Conservation (phyloP, 225 moss, liverwort and hornwort species). For the Ulota crispa region DNA sequence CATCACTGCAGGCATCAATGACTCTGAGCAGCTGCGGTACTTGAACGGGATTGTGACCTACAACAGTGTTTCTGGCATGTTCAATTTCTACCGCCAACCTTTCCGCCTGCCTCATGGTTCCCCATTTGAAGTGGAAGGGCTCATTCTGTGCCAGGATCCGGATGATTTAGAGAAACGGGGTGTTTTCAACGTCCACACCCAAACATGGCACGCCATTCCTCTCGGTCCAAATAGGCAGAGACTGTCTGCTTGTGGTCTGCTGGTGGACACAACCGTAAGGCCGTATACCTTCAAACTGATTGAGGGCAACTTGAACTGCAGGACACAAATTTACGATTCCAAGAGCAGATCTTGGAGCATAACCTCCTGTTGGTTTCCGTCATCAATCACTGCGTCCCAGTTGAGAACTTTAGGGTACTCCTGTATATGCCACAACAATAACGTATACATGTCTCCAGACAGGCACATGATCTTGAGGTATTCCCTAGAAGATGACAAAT, state of each 20-base stretch:
- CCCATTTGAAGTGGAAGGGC: not conserved
- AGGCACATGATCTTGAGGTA: not conserved
- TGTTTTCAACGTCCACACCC: constrained; percentile 20
- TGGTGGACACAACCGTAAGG: constrained; percentile 8
- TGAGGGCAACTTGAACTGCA: not conserved
- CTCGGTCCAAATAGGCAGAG: not conserved
- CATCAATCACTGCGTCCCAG: not conserved
- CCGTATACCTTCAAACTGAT: constrained; percentile 22
- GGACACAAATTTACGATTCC: constrained; percentile 29
- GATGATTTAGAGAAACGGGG: not conserved
- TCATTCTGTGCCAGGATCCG: not conserved
- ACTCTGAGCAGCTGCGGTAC: not conserved
- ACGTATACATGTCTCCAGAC: not conserved
- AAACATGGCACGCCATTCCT: constrained; percentile 14
- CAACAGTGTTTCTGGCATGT: not conserved
- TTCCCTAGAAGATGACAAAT: constrained; percentile 2
- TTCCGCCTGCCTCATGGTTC: not conserved
- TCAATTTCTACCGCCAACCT: not conserved
- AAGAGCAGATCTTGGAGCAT: constrained; percentile 14
- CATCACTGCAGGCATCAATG: not conserved
- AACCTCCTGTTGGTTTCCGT: not conserved
- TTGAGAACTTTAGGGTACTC: not conserved
- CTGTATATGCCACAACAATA: not conserved
- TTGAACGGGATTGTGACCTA: constrained; percentile 1
- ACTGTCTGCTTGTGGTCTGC: not conserved